Evolutionary conservation across 148 eudicot species (phyloP).

Genomic region (Tetragonia tetragonoides): DNA sequence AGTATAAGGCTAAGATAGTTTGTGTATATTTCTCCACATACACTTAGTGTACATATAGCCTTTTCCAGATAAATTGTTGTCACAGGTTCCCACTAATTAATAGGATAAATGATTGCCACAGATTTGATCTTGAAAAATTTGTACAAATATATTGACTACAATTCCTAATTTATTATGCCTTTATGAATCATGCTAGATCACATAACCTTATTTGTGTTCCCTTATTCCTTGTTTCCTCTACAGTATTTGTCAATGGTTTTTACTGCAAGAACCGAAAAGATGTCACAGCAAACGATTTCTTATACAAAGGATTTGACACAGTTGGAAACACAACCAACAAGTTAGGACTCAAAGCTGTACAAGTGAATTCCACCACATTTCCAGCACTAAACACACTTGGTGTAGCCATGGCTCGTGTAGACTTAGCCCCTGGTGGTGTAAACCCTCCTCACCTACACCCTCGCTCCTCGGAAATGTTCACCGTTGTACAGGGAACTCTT

Average conservation of each 20-base stretch:
- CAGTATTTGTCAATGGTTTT: conserved; percentile 19
- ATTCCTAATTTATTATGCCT: too few relatives aligned
- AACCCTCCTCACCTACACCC: conserved; percentile 23
- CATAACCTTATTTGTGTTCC: not conserved
- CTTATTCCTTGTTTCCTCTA: not conserved
- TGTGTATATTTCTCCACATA: too few relatives aligned
- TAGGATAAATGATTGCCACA: too few relatives aligned
- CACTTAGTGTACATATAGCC: too few relatives aligned
- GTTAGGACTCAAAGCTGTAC: conserved; percentile 6
- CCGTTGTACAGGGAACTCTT: conserved; percentile 16
- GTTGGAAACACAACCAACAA: not conserved
- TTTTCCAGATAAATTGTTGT: too few relatives aligned
- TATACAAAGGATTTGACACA: conserved; percentile 12
- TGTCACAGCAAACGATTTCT: conserved; percentile 11
- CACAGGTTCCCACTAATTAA: too few relatives aligned
- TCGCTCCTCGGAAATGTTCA: conserved; percentile 7
- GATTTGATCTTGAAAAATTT: too few relatives aligned
- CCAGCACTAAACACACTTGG: conserved; percentile 22
- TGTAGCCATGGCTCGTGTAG: conserved; percentile 13
- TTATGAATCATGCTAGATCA: too few relatives aligned
- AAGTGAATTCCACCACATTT: not conserved
- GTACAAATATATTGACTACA: too few relatives aligned
- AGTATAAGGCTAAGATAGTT: too few relatives aligned
- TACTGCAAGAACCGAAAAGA: conserved; percentile 20
- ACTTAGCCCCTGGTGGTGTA: conserved; percentile 5